These are phyloP conservation scores for Pythium plurisporium DNA, from an alignment of 352 stramenopile species.

Conservation along the genomic window DNA sequence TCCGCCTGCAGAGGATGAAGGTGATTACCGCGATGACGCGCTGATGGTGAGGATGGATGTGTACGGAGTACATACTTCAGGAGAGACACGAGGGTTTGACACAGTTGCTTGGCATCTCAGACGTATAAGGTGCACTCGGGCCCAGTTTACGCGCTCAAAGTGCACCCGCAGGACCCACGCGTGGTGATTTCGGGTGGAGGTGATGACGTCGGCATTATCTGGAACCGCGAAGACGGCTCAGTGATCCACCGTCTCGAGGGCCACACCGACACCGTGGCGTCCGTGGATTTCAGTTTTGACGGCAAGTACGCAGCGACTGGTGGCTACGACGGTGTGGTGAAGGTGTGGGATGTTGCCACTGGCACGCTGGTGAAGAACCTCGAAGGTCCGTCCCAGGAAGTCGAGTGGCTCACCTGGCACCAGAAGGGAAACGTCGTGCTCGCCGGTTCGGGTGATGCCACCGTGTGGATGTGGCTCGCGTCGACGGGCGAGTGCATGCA, in stretches of 20 bases:
- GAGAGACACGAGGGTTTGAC: too few species aligned
- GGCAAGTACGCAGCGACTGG: constrained; percentile 84
- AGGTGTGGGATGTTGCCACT: constrained; percentile 86
- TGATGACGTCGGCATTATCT: constrained; percentile 82
- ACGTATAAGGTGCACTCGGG: constrained; percentile 74
- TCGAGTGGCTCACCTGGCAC: constrained; percentile 91
- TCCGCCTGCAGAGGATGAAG: neutral
- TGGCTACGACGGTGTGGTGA: constrained; percentile 83
- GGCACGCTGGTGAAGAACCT: constrained; percentile 78
- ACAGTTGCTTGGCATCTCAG: too few species aligned
- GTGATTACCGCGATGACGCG: constrained; percentile 17
- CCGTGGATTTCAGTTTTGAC: constrained; percentile 84
- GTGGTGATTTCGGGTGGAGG: constrained; percentile 82
- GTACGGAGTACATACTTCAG: too few species aligned
- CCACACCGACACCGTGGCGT: constrained; percentile 81
- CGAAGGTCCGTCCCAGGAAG: constrained; percentile 85
- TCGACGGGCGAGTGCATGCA: constrained; percentile 96
- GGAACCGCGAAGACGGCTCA: constrained; percentile 77
- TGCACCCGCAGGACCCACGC: constrained; percentile 74
- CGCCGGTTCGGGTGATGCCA: constrained; percentile 84
- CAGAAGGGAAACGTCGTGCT: constrained; percentile 89
- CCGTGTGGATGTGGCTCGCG: constrained; percentile 92
- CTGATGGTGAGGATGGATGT: constrained; percentile 23
- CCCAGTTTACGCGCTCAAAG: constrained; percentile 78
- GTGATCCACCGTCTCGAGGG: constrained; percentile 75